A percentile compares a stretch with the other conserved stretches of the same genome.
Conservation (phyloP, 169 alveolate genomes). For the Plasmodium vinckei region DNA sequence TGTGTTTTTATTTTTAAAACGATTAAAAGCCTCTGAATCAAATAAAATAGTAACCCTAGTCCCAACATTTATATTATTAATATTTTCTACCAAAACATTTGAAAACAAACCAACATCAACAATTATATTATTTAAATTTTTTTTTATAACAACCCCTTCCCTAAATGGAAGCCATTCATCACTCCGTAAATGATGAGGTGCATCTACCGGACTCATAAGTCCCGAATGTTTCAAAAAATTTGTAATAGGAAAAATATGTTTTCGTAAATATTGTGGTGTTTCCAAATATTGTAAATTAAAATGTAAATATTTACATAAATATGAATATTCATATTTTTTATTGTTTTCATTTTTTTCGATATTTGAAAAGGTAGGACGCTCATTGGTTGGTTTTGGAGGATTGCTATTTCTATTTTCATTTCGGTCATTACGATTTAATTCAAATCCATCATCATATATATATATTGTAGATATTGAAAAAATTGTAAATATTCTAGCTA, state of each 20-base stretch:
- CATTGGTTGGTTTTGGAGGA: not conserved
- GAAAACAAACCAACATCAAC: conserved; percentile 87
- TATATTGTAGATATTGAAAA: conserved; percentile 55
- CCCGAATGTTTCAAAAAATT: conserved; percentile 95
- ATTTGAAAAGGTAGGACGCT: too few relatives aligned
- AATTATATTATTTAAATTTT: conserved; percentile 26
- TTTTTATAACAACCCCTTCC: conserved; percentile 68
- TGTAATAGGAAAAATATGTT: conserved; percentile 84
- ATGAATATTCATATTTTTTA: conserved; percentile 22
- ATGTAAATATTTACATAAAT: conserved; percentile 55
- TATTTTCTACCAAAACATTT: conserved; percentile 79
- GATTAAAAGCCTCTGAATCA: conserved; percentile 15
- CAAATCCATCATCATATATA: conserved; percentile 57
- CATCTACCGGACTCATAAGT: conserved; percentile 97
- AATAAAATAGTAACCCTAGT: conserved; percentile 76
- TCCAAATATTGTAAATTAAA: conserved; percentile 94
- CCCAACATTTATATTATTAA: conserved; percentile 59
- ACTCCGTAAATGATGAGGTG: conserved; percentile 98
- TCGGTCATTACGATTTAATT: not conserved
- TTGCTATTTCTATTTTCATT: not conserved
- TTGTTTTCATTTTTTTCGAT: not conserved
- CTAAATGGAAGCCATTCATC: conserved; percentile 94
- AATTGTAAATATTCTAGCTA: conserved; percentile 67
- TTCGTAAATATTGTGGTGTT: conserved; percentile 98
- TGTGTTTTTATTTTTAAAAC: conserved; percentile 40